These are phyloP conservation scores for Gentiana straminea DNA, from an alignment of 257 asterid species.

Conservation along the genomic window DNA sequence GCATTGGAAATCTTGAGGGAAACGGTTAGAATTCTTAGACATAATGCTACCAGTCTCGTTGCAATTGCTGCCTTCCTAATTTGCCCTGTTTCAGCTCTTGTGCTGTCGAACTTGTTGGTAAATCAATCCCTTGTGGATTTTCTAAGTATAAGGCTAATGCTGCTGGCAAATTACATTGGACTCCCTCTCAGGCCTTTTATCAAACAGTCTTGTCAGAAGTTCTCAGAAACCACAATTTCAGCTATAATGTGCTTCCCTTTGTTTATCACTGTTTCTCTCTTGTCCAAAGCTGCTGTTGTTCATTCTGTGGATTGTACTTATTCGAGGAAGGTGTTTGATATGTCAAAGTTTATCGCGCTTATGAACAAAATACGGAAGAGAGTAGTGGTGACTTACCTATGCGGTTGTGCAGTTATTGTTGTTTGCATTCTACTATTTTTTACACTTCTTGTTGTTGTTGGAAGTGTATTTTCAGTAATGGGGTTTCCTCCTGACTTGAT, in stretches of 20 bases:
- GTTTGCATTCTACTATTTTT: slow-evolving; percentile 51
- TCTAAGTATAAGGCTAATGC: slow-evolving; percentile 40
- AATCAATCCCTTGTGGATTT: slow-evolving; percentile 47
- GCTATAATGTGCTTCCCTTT: slow-evolving; percentile 62
- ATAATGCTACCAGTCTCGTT: slow-evolving; percentile 54
- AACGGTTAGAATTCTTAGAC: slow-evolving; percentile 70
- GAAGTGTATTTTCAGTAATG: slow-evolving; percentile 46
- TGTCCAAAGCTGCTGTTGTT: slow-evolving; percentile 82
- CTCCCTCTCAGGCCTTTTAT: slow-evolving; percentile 63
- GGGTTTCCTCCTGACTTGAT: slow-evolving; percentile 71
- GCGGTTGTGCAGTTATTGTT: slow-evolving; percentile 52
- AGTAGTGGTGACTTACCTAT: slow-evolving; percentile 49
- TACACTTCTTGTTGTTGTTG: slow-evolving; percentile 41
- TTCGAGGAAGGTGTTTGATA: slow-evolving; percentile 51
- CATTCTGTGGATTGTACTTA: slow-evolving; percentile 85
- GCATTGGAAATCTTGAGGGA: slow-evolving; percentile 78
- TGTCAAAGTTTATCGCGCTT: slow-evolving; percentile 36
- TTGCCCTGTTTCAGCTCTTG: slow-evolving; percentile 70
- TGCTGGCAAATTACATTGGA: slow-evolving; percentile 68
- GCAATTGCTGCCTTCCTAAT: slow-evolving; percentile 52
- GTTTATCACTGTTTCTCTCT: slow-evolving; percentile 41
- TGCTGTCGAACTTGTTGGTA: slow-evolving; percentile 61
- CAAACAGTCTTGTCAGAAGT: slow-evolving; percentile 62
- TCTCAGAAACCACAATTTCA: slow-evolving; percentile 56
- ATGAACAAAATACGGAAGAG: slow-evolving; percentile 72